Base-by-base conservation (phyloP, 305 asterid species). In the Caryopteris hybrid region DNA sequence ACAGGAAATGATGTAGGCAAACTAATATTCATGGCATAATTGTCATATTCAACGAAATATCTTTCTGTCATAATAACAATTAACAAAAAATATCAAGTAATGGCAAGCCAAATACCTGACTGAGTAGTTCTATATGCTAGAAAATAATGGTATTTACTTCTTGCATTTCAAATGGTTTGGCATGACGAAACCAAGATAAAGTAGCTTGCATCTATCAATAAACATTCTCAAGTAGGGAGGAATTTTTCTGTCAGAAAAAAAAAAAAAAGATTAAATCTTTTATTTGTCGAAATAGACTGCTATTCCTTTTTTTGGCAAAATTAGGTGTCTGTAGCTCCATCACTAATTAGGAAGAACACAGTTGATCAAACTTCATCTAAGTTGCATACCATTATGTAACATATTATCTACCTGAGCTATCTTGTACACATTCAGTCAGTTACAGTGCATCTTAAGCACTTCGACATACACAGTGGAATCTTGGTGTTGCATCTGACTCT, bases 111-210 rank as follows among this genome's bases (percentile, higher is more conserved):
- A 68, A 54, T 33, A 31, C 38, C 57, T 21, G 21, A 12, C 20
- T 23, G 53, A 13, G 53, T 47, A 16, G 62, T 51, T 63, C n/a
- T 50, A 12, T 33, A 7, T 18, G 8, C 50, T 31, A 48, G 16
- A 21, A 46, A 29, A 23, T 5, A 25, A 61, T 36, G 33, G 56
- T 10, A 6, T 18, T 25, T 54, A 8, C 20, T 31, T 33, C 38
- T 60, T 68, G 39, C 61, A 66, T 39, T 66, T 57, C 18, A 55
- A 50, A 50, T 58, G 67, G 71, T 21, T 55, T 46, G 36, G 16
- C 21, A 55, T 12, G 21, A 65, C 29, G 39, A 42, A 71, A 70
- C 20, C 22, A 53, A 16, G 21, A 17, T 29, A 57, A 48, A 16
- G 52, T 14, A 66, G 42, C 42, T 45, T 25, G 29, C 42, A 25